Base-by-base conservation (phyloP, 257 asterid genomes). In the Jacaranda copaia region DNA sequence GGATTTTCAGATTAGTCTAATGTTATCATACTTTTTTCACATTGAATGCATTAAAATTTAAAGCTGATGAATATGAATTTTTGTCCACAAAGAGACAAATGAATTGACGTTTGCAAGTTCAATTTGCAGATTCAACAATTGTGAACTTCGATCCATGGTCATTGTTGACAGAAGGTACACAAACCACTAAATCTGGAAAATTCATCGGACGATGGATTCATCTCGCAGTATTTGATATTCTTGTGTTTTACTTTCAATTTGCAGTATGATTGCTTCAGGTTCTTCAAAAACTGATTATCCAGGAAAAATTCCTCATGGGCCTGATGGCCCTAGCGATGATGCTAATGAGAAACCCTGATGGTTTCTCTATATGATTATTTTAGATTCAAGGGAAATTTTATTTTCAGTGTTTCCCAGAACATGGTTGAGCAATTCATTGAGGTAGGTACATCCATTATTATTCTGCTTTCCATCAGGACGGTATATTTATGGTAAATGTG, bases 131-230 rank as follows among this genome's bases (percentile, higher is more conserved):
- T 95, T 88, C 75, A 87, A 82, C 65, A 95, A 95, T 73, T 95
- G 98, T 32, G 97, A 95, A 81, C 96, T 95, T 64, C 98, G 99
- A 67, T 86, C 96, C 3, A 39, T 95, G 65, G 93, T 91, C 64
- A 73, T 93, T 79, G 94, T 91, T 46, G 98, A 95, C 76, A 88
- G 74, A 85, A 83, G 99, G 98, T 90, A 83, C 13, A 61, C n/a
- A 42, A 62, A 18, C 65, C 8, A 16, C 25, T 19, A 56, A 56
- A 55, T 64, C 65, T 48, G 40, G 65, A 52, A 9, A 46, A 43
- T 5, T 0, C 1, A 55, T 55, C 16, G 14, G 56, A 49, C 4
- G 5, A 49, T 48, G 5, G 42, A 62, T 38, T 53, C 43, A 3
- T 16, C 45, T 62, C 40, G 0, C n/a, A 18, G 67, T 43, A 46